Conservation (phyloP, 805 yeast genomes). For the Kregervanrija pseudodelftensis region DNA sequence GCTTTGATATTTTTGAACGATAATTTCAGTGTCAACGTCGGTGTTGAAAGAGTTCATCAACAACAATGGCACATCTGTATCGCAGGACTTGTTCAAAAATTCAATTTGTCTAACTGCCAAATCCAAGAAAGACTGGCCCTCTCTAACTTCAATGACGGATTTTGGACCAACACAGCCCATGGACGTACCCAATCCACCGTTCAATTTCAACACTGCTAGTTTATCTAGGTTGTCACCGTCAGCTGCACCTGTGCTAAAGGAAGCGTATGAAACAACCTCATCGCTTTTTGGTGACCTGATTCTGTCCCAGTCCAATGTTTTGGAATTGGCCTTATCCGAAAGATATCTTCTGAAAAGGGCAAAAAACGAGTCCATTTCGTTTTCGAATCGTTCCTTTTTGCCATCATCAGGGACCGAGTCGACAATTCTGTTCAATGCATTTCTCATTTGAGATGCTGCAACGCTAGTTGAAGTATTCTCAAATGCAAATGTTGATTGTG, state of each 20-base stretch:
- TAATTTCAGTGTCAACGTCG: slow-evolving; percentile 88
- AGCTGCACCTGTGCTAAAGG: slow-evolving; percentile 34
- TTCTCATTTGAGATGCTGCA: slow-evolving; percentile 97
- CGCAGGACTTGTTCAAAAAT: slow-evolving; percentile 82
- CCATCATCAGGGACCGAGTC: slow-evolving; percentile 63
- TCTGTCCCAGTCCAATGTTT: slow-evolving; percentile 87
- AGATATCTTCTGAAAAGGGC: slow-evolving; percentile 89
- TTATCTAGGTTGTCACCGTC: slow-evolving; percentile 53
- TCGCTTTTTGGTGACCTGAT: slow-evolving; percentile 84
- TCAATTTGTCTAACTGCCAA: slow-evolving; percentile 95
- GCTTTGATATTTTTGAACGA: slow-evolving; percentile 94
- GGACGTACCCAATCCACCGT: slow-evolving; percentile 98
- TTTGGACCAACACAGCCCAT: slow-evolving; percentile 99
- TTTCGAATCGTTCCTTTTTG: slow-evolving; percentile 58
- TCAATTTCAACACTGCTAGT: slow-evolving; percentile 90
- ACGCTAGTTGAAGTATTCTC: slow-evolving; percentile 92
- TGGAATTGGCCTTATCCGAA: slow-evolving; percentile 80
- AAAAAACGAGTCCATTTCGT: slow-evolving; percentile 91
- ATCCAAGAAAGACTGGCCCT: slow-evolving; percentile 95
- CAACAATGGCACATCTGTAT: slow-evolving; percentile 89
- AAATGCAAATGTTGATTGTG: slow-evolving; percentile 79
- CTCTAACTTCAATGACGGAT: slow-evolving; percentile 96
- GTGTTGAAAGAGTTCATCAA: slow-evolving; percentile 99
- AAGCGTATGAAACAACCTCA: slow-evolving; percentile 78
- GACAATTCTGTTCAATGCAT: slow-evolving; percentile 81